These are phyloP conservation scores for Aegilops bicornis DNA, from an alignment of 176 grass and related monocot species.

Conservation along the genomic window DNA sequence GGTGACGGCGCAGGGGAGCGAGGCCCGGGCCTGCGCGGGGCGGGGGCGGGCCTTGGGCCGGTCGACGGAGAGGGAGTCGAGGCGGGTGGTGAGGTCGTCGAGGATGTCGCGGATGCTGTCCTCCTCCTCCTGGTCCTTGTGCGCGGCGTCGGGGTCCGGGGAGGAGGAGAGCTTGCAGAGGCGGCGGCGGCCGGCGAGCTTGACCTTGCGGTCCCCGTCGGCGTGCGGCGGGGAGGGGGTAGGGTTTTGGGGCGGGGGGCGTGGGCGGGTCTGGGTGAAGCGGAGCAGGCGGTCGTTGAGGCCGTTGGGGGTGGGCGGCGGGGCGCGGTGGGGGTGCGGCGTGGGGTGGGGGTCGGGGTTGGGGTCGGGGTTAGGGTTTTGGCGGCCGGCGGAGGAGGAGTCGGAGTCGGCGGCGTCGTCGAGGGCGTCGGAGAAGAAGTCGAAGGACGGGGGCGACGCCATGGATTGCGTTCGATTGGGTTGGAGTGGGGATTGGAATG, in stretches of 20 bases:
- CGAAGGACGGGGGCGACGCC: conserved; percentile 12
- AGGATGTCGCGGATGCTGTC: conserved; percentile 78
- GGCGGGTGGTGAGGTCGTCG: conserved; percentile 65
- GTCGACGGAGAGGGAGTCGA: conserved; percentile 66
- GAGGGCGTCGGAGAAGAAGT: not conserved
- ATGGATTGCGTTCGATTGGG: not conserved
- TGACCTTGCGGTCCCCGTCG: conserved; percentile 36
- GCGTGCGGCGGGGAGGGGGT: conserved; percentile 17
- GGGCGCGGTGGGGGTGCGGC: not conserved
- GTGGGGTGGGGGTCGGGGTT: not conserved
- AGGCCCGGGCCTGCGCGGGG: not conserved
- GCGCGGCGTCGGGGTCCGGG: not conserved
- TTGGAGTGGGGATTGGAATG: no score
- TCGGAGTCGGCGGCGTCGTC: not conserved
- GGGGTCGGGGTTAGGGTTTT: not conserved
- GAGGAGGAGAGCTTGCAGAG: conserved; percentile 60
- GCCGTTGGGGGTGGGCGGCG: conserved; percentile 66
- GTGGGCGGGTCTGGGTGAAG: conserved; percentile 42
- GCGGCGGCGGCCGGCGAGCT: conserved; percentile 69
- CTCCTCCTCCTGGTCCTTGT: conserved; percentile 4
- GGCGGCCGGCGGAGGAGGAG: not conserved
- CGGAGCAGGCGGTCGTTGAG: conserved; percentile 74
- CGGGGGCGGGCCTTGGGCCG: not conserved
- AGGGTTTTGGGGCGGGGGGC: conserved; percentile 19
- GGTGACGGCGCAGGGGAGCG: not conserved